Percentiles rank a stretch among this genome's conserved stretches.
These are phyloP conservation scores for Sphagnurus paluster DNA, from an alignment of 1,284 basidiomycete species.

Conservation along the genomic window DNA sequence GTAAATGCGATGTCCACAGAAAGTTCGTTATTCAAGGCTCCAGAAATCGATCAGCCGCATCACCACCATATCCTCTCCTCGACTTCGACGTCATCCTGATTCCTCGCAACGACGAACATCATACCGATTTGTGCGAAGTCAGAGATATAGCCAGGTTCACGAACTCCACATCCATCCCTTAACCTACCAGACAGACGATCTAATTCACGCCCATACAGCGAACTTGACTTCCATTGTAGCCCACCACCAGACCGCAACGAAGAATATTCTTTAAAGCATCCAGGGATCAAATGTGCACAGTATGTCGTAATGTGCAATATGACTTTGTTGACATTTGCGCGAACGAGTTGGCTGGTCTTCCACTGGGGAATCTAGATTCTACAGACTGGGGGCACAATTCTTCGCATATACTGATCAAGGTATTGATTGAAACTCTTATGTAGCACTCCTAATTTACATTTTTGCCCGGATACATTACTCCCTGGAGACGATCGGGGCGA, in stretches of 20 bases:
- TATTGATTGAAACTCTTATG: slow-evolving; percentile 29
- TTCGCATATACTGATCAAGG: slow-evolving; percentile 92
- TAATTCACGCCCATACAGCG: slow-evolving; percentile 40
- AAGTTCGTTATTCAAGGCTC: too few relatives aligned
- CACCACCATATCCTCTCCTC: too few relatives aligned
- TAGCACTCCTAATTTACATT: slow-evolving; percentile 1
- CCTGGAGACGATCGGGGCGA: slow-evolving; percentile 67
- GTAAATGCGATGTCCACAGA: too few relatives aligned
- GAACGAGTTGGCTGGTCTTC: slow-evolving; percentile 82
- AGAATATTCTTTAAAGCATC: slow-evolving; percentile 71
- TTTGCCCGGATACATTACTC: slow-evolving; percentile 78
- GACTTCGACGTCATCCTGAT: too few relatives aligned
- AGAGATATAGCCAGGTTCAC: slow-evolving; percentile 69
- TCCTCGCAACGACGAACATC: too few relatives aligned
- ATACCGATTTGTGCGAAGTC: too few relatives aligned
- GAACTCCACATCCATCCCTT: slow-evolving; percentile 84
- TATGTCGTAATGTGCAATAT: slow-evolving; percentile 86
- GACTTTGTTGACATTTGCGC: slow-evolving; percentile 80
- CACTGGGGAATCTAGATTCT: slow-evolving; percentile 76
- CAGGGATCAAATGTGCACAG: slow-evolving; percentile 76
- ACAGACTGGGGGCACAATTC: slow-evolving; percentile 75
- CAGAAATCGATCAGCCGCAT: too few relatives aligned
- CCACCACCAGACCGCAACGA: slow-evolving; percentile 42
- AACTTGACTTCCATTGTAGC: slow-evolving; percentile 36
- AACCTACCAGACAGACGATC: slow-evolving; percentile 66